phyloP scores from a whole-genome alignment of 2,329 filamentous ascomycete species.

The Phialemonium atrogriseum region DNA sequence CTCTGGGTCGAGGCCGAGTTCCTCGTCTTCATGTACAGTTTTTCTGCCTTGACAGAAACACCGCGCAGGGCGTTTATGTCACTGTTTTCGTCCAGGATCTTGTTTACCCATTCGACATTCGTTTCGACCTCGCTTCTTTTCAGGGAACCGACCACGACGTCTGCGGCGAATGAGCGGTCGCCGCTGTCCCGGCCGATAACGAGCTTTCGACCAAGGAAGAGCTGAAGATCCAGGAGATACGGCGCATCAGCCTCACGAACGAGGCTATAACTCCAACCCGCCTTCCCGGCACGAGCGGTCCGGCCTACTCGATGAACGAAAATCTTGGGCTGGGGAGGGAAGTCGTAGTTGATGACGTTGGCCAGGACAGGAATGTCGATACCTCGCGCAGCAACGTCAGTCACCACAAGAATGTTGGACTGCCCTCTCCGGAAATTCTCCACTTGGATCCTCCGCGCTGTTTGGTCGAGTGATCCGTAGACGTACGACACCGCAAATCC shows the following conservation, averaged over 20 bases:
- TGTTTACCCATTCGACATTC: constrained; percentile 75
- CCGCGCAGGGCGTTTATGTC: constrained; percentile 64
- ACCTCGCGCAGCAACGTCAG: constrained; percentile 91
- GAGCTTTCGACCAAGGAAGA: constrained; percentile 83
- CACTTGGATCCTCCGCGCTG: constrained; percentile 84
- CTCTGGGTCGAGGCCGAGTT: constrained; percentile 87
- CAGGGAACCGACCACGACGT: constrained; percentile 75
- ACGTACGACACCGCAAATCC: constrained; percentile 90
- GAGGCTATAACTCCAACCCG: constrained; percentile 92
- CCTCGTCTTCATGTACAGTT: constrained; percentile 81
- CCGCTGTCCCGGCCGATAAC: constrained; percentile 62
- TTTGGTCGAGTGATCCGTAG: constrained; percentile 91
- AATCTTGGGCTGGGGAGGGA: constrained; percentile 91
- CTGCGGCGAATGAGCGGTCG: constrained; percentile 64
- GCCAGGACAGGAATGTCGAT: constrained; percentile 95
- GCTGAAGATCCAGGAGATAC: constrained; percentile 86
- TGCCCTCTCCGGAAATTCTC: constrained; percentile 79
- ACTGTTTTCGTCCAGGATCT: constrained; percentile 63
- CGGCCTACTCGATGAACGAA: constrained; percentile 94
- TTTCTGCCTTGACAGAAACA: constrained; percentile 83
- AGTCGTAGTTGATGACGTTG: constrained; percentile 98
- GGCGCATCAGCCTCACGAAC: constrained; percentile 82
- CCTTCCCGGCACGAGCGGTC: constrained; percentile 86
- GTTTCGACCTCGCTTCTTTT: constrained; percentile 65
- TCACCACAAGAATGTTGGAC: constrained; percentile 88